Percentiles rank a stretch among this genome's conserved stretches.
Evolutionary conservation across 2,329 filamentous ascomycete species (phyloP).

Genomic region (Xylaria sp.): DNA sequence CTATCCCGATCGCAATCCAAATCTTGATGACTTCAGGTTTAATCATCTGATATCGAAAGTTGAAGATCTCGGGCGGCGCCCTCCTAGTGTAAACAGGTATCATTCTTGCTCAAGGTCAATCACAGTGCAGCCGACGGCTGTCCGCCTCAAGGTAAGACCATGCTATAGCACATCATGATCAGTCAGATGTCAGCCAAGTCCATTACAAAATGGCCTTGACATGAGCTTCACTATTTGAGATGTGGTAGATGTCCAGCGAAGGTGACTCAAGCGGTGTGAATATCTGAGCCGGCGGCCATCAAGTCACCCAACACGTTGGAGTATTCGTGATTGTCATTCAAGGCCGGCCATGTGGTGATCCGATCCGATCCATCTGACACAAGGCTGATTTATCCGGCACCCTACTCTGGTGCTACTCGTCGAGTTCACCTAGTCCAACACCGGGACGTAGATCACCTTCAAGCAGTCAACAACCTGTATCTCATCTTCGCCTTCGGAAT

Average conservation of each 20-base stretch:
- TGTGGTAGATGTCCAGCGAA: neutral
- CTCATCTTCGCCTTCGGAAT: slow-evolving; percentile 5
- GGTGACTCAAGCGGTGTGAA: neutral
- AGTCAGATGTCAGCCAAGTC: neutral
- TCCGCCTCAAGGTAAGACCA: neutral
- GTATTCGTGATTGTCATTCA: slow-evolving; percentile 1
- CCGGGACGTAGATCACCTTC: slow-evolving; percentile 19
- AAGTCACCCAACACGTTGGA: neutral
- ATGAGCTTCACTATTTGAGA: neutral
- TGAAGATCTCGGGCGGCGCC: neutral
- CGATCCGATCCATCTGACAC: slow-evolving; percentile 27
- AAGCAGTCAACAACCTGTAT: neutral
- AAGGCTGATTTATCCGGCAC: slow-evolving; percentile 30
- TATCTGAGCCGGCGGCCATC: neutral
- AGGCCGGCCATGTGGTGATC: slow-evolving; percentile 26
- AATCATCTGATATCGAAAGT: slow-evolving; percentile 4
- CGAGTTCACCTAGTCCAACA: slow-evolving; percentile 15
- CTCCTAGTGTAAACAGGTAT: neutral
- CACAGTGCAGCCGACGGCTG: neutral
- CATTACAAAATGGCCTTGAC: neutral
- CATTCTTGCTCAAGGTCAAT: neutral
- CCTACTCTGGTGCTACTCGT: slow-evolving; percentile 14
- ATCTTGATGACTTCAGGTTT: slow-evolving; percentile 14
- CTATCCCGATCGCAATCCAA: slow-evolving; percentile 6
- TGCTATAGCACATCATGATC: neutral